These are phyloP conservation scores for Cyamopsis tetragonoloba DNA, from an alignment of 306 rosid species.

Conservation along the genomic window DNA sequence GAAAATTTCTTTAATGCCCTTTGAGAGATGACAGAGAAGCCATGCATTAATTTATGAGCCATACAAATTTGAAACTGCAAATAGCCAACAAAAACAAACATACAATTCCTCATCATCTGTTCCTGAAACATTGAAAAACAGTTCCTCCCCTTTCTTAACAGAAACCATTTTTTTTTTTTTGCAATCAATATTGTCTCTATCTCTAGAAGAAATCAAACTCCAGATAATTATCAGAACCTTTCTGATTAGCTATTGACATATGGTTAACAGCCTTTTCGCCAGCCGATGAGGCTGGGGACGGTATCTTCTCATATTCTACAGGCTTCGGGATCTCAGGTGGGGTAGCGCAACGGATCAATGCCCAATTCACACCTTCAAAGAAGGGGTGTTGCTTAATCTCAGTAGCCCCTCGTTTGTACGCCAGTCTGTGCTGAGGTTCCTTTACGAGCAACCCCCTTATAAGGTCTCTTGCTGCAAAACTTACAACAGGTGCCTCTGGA, in stretches of 20 bases:
- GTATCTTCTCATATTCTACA: slow-evolving; percentile 76
- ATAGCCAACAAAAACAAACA: slow-evolving; percentile 53
- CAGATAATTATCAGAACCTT: slow-evolving; percentile 81
- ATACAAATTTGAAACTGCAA: slow-evolving; percentile 52
- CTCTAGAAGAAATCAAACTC: slow-evolving; percentile 98
- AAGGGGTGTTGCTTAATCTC: slow-evolving; percentile 95
- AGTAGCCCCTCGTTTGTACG: slow-evolving; percentile 87
- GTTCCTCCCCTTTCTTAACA: slow-evolving; percentile 41
- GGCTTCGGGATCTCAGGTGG: slow-evolving; percentile 94
- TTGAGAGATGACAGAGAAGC: slow-evolving; percentile 44
- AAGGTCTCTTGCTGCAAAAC: slow-evolving; percentile 94
- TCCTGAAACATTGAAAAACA: slow-evolving; percentile 53
- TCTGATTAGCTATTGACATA: slow-evolving; percentile 55
- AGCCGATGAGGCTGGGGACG: slow-evolving; percentile 62
- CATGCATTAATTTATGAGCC: slow-evolving; percentile 57
- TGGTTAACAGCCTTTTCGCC: slow-evolving; percentile 54
- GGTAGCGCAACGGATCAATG: slow-evolving; percentile 93
- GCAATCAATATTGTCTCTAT: slow-evolving; percentile 36
- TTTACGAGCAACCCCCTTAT: slow-evolving; percentile 89
- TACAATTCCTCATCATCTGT: slow-evolving; percentile 54
- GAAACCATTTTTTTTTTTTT: slow-evolving; percentile 50
- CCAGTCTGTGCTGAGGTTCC: slow-evolving; percentile 91
- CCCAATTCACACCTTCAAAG: slow-evolving; percentile 99
- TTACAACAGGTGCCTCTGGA: slow-evolving; percentile 88
- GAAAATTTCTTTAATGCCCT: slow-evolving; percentile 28